Percentiles rank a stretch among this genome's conserved stretches.
phyloP scores from a whole-genome alignment of 2,329 filamentous ascomycete species.

The Nemania bipapillata region DNA sequence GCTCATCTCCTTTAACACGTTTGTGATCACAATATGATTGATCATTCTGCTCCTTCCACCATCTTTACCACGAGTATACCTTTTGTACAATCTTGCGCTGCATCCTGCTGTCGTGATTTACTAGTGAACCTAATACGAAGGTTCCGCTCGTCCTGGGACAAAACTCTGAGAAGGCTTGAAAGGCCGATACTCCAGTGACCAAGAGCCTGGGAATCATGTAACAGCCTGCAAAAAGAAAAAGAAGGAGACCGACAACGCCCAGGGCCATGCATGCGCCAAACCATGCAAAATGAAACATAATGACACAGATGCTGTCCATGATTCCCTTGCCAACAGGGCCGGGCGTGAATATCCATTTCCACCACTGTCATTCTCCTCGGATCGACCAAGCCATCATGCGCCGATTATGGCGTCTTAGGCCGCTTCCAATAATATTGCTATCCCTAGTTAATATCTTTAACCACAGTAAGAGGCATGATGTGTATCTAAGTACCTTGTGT shows the following conservation, averaged over 20 bases:
- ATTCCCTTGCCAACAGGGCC: slow-evolving; percentile 3
- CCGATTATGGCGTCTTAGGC: slow-evolving; percentile 66
- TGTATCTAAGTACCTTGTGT: slow-evolving; percentile 82
- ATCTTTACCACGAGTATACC: slow-evolving; percentile 3
- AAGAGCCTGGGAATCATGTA: neutral
- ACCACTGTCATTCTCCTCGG: neutral
- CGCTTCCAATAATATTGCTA: slow-evolving; percentile 78
- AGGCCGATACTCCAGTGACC: slow-evolving; percentile 3
- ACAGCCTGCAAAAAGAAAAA: slow-evolving; percentile 17
- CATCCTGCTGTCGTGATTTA: neutral
- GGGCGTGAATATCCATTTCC: neutral
- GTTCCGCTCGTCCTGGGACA: neutral
- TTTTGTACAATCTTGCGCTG: slow-evolving; percentile 18
- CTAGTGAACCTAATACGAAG: slow-evolving; percentile 1
- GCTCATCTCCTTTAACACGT: neutral
- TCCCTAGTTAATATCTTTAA: slow-evolving; percentile 40
- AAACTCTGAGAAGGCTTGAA: neutral
- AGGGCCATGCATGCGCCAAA: slow-evolving; percentile 39
- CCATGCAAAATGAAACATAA: slow-evolving; percentile 36
- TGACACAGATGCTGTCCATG: slow-evolving; percentile 13
- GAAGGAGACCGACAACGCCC: slow-evolving; percentile 34
- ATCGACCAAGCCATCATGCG: slow-evolving; percentile 1
- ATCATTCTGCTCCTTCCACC: slow-evolving; percentile 4
- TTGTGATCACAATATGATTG: neutral
- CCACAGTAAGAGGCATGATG: slow-evolving; percentile 27